Base-by-base conservation (phyloP, 371 early-diverging fungal species). In the Mucor lusitanicus region DNA sequence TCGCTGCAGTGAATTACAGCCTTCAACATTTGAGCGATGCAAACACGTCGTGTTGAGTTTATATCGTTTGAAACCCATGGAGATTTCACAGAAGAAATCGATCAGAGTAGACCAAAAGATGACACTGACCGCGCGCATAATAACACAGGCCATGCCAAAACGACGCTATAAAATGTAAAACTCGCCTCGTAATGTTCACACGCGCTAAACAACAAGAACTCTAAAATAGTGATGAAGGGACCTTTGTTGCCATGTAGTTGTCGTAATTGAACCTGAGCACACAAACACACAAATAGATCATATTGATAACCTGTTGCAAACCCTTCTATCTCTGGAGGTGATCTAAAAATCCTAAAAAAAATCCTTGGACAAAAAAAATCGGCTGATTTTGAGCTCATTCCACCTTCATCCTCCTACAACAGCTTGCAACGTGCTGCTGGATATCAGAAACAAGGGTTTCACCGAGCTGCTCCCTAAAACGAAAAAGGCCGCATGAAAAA, bases 341-440 rank as follows among this genome's bases (percentile, higher is more conserved):
- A 60, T 60, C 44, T 39, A 44, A 23, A 59, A 59, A 37, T 23
- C 25, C 50, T 11, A 55, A 50, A 35, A 35, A 46, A 46, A 46
- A 46, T 46, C 46, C 46, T 46, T 33, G 33, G 57, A 39, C 33
- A 30, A 23, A 42, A 57, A 63, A 60, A 63, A 63, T 64, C 72
- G 61, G 68, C 68, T 68, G 72, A 72, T 72, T 56, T 67, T 64
- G 32, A 35, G 40, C 17, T 40, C 40, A 40, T 17, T 3, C 17
- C 40, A 17, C 40, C 17, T 17, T 17, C 13, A 40, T 40, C 40
- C n/a, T n/a, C n/a, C n/a, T n/a, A 17, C n/a, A n/a, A 23, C 25
- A 15, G 23, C 23, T 6, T 4, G 53, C 53, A 23, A n/a, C 59
- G 17, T 53, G 55, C 56, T 58, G 59, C 27, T 56, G n/a, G 23